Conservation (phyloP, 2,329 filamentous ascomycete species). For the Sclerotinia subarctica region DNA sequence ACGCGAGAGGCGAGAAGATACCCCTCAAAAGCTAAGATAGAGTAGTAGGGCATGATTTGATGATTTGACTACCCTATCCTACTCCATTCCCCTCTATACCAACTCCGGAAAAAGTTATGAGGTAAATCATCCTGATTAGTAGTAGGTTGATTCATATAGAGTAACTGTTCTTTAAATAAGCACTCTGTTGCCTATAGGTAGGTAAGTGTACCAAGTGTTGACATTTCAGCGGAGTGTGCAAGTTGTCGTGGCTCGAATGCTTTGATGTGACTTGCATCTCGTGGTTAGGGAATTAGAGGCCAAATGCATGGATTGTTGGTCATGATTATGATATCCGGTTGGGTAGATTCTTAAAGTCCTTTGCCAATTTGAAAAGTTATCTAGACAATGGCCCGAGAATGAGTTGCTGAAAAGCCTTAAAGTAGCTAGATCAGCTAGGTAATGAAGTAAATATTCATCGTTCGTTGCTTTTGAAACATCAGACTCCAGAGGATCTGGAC, state of each 20-base stretch:
- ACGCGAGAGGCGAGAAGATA: constrained; percentile 5
- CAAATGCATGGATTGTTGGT: constrained; percentile 25
- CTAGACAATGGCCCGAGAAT: not conserved
- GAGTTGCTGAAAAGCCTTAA: not conserved
- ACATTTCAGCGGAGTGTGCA: constrained; percentile 12
- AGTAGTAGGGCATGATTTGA: not conserved
- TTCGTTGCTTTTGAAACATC: not conserved
- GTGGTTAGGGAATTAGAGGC: constrained; percentile 24
- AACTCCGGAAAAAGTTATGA: not conserved
- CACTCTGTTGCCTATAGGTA: constrained; percentile 1
- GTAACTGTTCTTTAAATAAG: not conserved
- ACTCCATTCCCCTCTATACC: not conserved
- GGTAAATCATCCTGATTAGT: constrained; percentile 6
- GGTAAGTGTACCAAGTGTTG: constrained; percentile 12
- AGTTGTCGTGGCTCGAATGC: constrained; percentile 39
- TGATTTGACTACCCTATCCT: not conserved
- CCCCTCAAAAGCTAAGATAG: not conserved
- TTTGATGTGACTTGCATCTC: constrained; percentile 28
- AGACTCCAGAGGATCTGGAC: constrained; percentile 1
- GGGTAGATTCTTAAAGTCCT: not conserved
- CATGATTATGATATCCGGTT: constrained; percentile 10
- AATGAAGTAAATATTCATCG: not conserved
- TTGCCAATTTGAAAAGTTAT: not conserved
- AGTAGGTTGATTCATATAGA: constrained; percentile 16
- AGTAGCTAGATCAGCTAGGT: not conserved